Base-by-base conservation (phyloP, 2,329 filamentous ascomycete genomes). In the Paradendryphiella salina region DNA sequence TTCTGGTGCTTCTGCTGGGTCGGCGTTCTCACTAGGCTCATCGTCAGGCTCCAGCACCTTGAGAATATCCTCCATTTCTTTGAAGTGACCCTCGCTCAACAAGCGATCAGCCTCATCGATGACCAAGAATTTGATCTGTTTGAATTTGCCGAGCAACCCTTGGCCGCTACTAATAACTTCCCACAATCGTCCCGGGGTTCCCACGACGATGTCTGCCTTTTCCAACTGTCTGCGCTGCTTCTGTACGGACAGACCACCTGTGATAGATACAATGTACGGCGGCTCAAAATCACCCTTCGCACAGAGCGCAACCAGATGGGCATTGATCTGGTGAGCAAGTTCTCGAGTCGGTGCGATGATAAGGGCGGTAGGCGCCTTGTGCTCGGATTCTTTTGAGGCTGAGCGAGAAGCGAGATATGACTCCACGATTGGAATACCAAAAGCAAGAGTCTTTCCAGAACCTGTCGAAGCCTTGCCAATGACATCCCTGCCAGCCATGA, bases 391-490 rank as follows among this genome's bases (percentile, higher is more conserved):
- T 71, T 72, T 56, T 26, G 52, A 18, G 32, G 54, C 48, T 68
- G 67, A 52, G 82, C 53, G 50, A 4, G 58, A 56, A 9, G 63
- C 81, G 5, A 99, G 75, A 79, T 87, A 96, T 47, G 82, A 81
- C 72, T 99, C 92, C 8, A 97, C 79, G 48, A 99, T 94, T 0
- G 94, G 94, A 56, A 99, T 91, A 1, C 88, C 90, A 72, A 96
- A 99, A 0, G 94, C 93, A 36, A 99, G 78, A 0, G 94, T 99
- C 76, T 99, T 99, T 63, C 94, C 94, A 11, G 94, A 97, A 59
- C 94, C 94, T 0, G 94, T 99, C 9, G 93, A 88, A 1, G 94
- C 94, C 76, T 99, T 99, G 34, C 94, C 94, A 57, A 99, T 88
- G 13, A 97, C 87, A 73, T 99, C 93, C 69, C 89, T 88, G 0